Evolutionary conservation across 306 rosid species (phyloP), one percentile per base, ranked within the genome.

Genomic region (Macrotyloma uniflorum): DNA sequence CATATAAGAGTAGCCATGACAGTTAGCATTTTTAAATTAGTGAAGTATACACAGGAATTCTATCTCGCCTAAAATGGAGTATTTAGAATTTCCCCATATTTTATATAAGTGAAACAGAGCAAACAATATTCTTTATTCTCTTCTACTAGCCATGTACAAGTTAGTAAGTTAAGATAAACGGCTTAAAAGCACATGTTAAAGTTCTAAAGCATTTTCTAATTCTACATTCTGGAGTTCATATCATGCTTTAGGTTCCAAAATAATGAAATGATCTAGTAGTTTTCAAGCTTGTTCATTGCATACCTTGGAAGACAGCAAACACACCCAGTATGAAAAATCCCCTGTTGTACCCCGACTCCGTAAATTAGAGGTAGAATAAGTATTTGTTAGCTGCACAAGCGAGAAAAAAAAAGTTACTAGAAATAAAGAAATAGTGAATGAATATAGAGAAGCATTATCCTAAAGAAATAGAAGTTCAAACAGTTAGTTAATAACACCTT

Each of bases 251-350:
- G 66, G 67, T 68, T 82, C 51, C 32, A 61, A 40, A 72, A 47
- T 36, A 40, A 40, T 6, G 28, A 35, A 45, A 72, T 33, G 15
- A 67, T 42, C 46, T 18, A 50, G 43, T 8, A 70, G 59, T 35
- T 64, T 57, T 23, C 43, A 24, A 74, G 79, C 66, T 63, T 57
- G 77, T 26, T 32, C 61, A 80, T 70, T 46, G 18, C 82, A 33
- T 90, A 93, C 98, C 96, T 88, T 93, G 96, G 82, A 93, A 93
- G 79, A 93, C 98, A 74, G 87, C 49, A 81, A 89, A 89, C 51
- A 86, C 94, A 5, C 89, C 96, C 74, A 82, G 82, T 76, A 93
- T 80, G 87, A 88, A 90, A 74, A 90, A 74, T 88, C 80, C 0
- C 93, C 91, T 77, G 90, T 90, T 86, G 79, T 86, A 6, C 89